Conservation (phyloP, 2,329 filamentous ascomycete species). For the Xylariaceae sp. region DNA sequence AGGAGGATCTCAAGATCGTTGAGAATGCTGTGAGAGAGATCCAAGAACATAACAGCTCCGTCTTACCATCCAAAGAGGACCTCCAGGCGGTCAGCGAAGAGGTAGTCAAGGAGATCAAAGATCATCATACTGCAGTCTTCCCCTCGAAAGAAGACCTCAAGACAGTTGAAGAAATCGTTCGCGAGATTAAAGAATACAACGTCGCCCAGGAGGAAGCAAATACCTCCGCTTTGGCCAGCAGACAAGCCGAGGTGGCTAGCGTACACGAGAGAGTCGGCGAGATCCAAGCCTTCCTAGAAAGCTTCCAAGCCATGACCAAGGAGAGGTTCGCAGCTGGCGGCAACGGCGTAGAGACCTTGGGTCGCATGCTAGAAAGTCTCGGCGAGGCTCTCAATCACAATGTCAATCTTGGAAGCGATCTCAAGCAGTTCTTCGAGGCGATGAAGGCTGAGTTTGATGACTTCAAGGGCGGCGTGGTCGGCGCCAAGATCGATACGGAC, state of each 20-base stretch:
- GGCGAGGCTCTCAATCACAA: constrained; percentile 58
- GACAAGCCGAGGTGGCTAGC: constrained; percentile 74
- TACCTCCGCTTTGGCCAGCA: constrained; percentile 73
- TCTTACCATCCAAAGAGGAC: constrained; percentile 43
- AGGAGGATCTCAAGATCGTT: constrained; percentile 60
- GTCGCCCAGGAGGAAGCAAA: constrained; percentile 66
- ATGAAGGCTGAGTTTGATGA: constrained; percentile 86
- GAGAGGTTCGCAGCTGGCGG: constrained; percentile 71
- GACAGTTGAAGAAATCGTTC: constrained; percentile 61
- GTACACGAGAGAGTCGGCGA: constrained; percentile 73
- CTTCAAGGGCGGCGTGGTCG: constrained; percentile 71
- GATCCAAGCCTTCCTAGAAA: constrained; percentile 70
- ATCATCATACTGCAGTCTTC: constrained; percentile 47
- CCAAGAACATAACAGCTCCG: constrained; percentile 56
- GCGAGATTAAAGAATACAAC: constrained; percentile 63
- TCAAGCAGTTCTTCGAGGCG: constrained; percentile 66
- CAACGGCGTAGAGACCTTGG: constrained; percentile 64
- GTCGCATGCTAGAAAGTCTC: constrained; percentile 62
- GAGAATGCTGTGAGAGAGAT: constrained; percentile 64
- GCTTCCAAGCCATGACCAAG: constrained; percentile 71
- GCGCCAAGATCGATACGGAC: constrained; percentile 75
- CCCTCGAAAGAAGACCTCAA: constrained; percentile 59
- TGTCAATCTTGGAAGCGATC: constrained; percentile 51
- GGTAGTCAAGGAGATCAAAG: constrained; percentile 67
- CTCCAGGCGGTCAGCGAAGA: constrained; percentile 57